Conservation (phyloP, 371 early-diverging fungal genomes). For the Conidiobolus incongruus region DNA sequence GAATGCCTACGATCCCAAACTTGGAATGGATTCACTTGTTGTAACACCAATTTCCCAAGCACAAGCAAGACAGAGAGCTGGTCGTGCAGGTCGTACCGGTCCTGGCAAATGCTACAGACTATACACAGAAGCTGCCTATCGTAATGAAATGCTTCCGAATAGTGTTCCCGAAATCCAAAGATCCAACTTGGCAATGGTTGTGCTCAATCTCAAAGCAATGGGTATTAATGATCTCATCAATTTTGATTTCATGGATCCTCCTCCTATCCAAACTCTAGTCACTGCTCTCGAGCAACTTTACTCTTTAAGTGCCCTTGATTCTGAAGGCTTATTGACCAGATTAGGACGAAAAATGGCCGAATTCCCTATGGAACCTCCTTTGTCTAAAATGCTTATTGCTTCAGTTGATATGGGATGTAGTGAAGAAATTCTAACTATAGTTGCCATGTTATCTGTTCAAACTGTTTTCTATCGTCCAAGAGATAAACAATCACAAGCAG, state of each 20-base stretch:
- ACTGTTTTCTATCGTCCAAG: constrained; percentile 91
- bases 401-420: constrained; percentile 82
- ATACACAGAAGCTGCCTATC: constrained; percentile 88
- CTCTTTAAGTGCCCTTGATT: constrained; percentile 85
- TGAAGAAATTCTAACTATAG: constrained; percentile 87
- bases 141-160: constrained; percentile 89
- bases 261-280: constrained; percentile 76
- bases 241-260: constrained; percentile 96
- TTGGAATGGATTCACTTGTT: constrained; percentile 85
- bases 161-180: constrained; percentile 96
- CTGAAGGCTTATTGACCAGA: constrained; percentile 77
- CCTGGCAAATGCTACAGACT: constrained; percentile 93
- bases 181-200: constrained; percentile 76
- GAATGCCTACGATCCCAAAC: constrained; percentile 82
- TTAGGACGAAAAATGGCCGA: constrained; percentile 94
- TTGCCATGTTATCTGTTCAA: constrained; percentile 87
- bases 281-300: constrained; percentile 85
- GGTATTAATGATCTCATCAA: constrained; percentile 86
- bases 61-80: constrained; percentile 88
- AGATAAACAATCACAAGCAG: constrained; percentile 85
- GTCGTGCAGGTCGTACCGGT: constrained; percentile 96
- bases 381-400: constrained; percentile 80
- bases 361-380: constrained; percentile 84
- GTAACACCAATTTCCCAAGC: constrained; percentile 92
- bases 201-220: constrained; percentile 87